phyloP scores from a whole-genome alignment of 164 flowering plant genomes.

The Liquidambar formosana region DNA sequence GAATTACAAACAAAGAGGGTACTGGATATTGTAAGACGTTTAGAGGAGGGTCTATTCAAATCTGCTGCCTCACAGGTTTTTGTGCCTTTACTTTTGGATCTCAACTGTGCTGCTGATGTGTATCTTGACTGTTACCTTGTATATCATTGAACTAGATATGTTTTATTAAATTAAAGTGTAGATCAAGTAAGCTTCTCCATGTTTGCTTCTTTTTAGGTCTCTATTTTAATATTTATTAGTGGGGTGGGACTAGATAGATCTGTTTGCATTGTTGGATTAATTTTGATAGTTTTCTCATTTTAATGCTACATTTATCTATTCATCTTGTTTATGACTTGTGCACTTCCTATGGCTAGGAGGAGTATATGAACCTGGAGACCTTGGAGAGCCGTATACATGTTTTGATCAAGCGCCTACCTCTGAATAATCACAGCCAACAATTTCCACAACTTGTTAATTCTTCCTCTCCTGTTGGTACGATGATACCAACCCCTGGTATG shows the following conservation, averaged over 20 bases:
- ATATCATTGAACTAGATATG: no score
- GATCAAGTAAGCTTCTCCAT: no score
- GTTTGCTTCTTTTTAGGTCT: no score
- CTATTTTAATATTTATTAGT: no score
- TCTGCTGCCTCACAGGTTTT: conserved; percentile 60
- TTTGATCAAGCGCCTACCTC: conserved; percentile 36
- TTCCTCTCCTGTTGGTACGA: conserved; percentile 70
- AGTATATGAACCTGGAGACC: conserved; percentile 69
- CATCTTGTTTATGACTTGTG: conserved; percentile 1
- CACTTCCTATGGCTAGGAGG: conserved; percentile 54
- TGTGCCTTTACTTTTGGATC: conserved; percentile 1
- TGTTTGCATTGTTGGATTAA: not conserved
- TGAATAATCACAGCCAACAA: conserved; percentile 46
- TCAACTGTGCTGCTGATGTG: not conserved
- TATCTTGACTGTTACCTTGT: not conserved
- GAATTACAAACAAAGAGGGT: conserved; percentile 33
- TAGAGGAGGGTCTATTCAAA: conserved; percentile 68
- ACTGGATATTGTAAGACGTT: conserved; percentile 61
- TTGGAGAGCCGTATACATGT: conserved; percentile 64
- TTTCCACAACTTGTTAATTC: conserved; percentile 48
- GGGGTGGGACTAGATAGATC: no score
- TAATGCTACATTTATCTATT: not conserved
- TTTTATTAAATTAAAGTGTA: no score
- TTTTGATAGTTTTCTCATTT: not conserved
- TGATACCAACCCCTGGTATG: conserved; percentile 99